Evolutionary conservation across 306 rosid genomes (phyloP).

Genomic region (Trichosanthes truncata): DNA sequence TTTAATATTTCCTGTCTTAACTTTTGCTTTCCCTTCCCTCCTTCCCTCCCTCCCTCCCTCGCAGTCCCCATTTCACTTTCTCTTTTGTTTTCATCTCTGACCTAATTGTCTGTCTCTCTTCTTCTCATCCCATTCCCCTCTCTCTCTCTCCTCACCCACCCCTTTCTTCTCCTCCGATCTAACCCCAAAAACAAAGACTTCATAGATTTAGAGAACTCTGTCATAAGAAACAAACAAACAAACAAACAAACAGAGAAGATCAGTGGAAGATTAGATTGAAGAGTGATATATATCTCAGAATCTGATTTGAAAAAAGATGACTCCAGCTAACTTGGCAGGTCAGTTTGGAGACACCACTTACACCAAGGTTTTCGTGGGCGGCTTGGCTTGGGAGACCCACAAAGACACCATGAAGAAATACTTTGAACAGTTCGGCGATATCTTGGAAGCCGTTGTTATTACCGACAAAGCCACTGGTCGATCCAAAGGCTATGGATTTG

Average conservation of each 20-base stretch:
- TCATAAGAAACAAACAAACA: too few relatives aligned
- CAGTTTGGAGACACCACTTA: slow-evolving; percentile 98
- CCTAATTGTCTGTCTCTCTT: slow-evolving; percentile 34
- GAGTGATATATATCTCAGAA: too few relatives aligned
- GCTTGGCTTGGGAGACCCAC: slow-evolving; percentile 99
- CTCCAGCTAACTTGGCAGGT: slow-evolving; percentile 61
- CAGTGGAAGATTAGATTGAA: background rate
- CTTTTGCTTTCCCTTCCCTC: slow-evolving; percentile 50
- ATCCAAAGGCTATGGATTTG: slow-evolving; percentile 99
- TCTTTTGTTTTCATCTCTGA: slow-evolving; percentile 27
- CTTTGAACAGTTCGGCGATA: slow-evolving; percentile 94
- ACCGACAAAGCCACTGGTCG: slow-evolving; percentile 96
- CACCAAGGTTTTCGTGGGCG: slow-evolving; percentile 95
- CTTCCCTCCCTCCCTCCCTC: slow-evolving; percentile 27
- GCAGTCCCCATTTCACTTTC: slow-evolving; percentile 9
- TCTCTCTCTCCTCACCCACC: background rate
- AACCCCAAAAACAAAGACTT: background rate
- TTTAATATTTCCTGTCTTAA: slow-evolving; percentile 1
- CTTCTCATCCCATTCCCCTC: background rate
- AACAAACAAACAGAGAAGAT: background rate
- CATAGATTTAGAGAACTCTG: background rate
- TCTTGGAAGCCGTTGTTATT: slow-evolving; percentile 99
- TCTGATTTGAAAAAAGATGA: too few relatives aligned
- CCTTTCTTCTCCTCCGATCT: background rate
- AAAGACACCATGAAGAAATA: slow-evolving; percentile 95